A percentile compares a stretch with the other conserved stretches of the same genome.
phyloP scores from a whole-genome alignment of 1,139 yeast genomes.

The Saccharomyces pastorianus region DNA sequence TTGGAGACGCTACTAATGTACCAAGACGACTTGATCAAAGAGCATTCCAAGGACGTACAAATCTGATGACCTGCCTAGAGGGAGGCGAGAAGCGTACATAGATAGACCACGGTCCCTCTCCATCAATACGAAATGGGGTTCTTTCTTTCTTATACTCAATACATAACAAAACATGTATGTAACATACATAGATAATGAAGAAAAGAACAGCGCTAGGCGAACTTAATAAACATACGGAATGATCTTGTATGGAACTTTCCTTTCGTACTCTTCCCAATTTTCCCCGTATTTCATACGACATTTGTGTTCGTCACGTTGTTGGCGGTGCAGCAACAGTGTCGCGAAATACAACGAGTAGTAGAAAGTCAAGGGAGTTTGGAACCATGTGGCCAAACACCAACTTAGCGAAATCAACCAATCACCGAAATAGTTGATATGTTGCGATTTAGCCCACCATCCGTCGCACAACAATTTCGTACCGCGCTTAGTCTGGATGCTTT shows the following conservation, averaged over 20 bases:
- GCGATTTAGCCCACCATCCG: conserved; percentile 95
- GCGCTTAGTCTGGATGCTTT: conserved; percentile 61
- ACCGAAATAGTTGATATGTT: conserved; percentile 91
- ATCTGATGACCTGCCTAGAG: conserved; percentile 26
- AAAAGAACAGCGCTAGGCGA: conserved; percentile 1
- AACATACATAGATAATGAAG: neutral
- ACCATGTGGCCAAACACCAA: conserved; percentile 90
- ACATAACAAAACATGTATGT: neutral
- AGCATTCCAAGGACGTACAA: conserved; percentile 56
- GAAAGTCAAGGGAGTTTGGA: conserved; percentile 73
- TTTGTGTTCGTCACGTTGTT: conserved; percentile 82
- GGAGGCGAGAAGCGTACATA: neutral
- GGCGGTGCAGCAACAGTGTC: conserved; percentile 75
- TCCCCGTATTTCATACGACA: conserved; percentile 80
- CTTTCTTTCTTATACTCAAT: neutral
- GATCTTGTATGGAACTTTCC: conserved; percentile 76
- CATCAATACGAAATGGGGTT: no score
- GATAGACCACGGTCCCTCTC: neutral
- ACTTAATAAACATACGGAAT: conserved; percentile 73
- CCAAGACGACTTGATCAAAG: conserved; percentile 51
- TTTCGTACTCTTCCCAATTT: conserved; percentile 77
- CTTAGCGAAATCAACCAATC: conserved; percentile 90
- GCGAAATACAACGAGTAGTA: conserved; percentile 83
- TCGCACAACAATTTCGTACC: conserved; percentile 77
- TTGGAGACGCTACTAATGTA: conserved; percentile 44